phyloP scores from a whole-genome alignment of 2,329 filamentous ascomycete species.

The Pestalotiopsis fici region DNA sequence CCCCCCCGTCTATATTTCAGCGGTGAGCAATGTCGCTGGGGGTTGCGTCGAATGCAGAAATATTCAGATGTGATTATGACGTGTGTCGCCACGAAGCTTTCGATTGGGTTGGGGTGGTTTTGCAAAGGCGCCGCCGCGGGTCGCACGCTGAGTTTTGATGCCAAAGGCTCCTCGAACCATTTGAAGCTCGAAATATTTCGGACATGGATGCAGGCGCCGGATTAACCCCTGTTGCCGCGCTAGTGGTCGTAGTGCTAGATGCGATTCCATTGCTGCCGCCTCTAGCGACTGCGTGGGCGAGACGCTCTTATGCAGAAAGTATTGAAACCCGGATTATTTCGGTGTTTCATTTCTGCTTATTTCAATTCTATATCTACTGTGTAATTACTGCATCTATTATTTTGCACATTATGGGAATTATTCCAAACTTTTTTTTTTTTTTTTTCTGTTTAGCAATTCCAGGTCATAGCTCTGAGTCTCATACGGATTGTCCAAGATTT shows the following conservation, averaged over 20 bases:
- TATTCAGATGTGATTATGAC: too few species aligned
- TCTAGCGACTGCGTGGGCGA: neutral
- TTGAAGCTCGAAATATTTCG: conserved; percentile 10
- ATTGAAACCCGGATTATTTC: too few species aligned
- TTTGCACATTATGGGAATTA: too few species aligned
- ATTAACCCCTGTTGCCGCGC: conserved; percentile 11
- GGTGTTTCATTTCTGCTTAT: too few species aligned
- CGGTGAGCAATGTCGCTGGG: neutral
- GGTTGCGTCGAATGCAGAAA: too few species aligned
- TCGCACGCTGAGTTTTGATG: neutral
- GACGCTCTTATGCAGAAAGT: too few species aligned
- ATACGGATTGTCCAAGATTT: too few species aligned
- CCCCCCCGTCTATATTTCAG: neutral
- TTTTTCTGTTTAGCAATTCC: too few species aligned
- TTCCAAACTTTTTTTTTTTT: too few species aligned
- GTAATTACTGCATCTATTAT: neutral
- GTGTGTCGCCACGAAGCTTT: neutral
- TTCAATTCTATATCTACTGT: neutral
- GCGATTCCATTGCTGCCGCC: neutral
- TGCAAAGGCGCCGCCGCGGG: neutral
- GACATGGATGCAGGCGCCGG: conserved; percentile 2
- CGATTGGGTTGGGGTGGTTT: neutral
- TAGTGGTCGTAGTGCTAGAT: neutral
- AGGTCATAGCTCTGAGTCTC: too few species aligned
- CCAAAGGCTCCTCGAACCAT: neutral